Evolutionary conservation across 768 basidiomycete genomes (phyloP).

Genomic region (Psilocybe cyanescens): DNA sequence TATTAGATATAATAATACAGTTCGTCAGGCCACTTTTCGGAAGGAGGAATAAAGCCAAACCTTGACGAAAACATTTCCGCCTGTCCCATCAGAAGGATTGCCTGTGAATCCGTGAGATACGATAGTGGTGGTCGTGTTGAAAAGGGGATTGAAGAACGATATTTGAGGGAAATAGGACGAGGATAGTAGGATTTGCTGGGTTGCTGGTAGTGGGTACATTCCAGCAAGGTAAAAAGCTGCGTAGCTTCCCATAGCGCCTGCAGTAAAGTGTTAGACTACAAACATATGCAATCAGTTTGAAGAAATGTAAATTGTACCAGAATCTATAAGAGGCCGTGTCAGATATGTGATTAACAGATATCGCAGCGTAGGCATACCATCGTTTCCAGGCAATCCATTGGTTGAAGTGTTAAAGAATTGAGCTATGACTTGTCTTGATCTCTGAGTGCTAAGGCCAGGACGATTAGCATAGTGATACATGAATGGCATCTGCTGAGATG

Average conservation of each 20-base stretch:
- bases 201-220: slow-evolving; percentile 66
- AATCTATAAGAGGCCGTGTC: slow-evolving; percentile 20
- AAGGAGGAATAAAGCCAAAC: slow-evolving; percentile 29
- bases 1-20: slow-evolving; percentile 20
- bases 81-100: slow-evolving; percentile 54
- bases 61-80: slow-evolving; percentile 61
- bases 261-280: not conserved
- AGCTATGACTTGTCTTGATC: slow-evolving; percentile 58
- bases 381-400: slow-evolving; percentile 66
- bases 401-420: slow-evolving; percentile 58
- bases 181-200: slow-evolving; percentile 59
- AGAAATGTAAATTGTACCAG: slow-evolving; percentile 15
- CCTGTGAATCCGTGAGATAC: slow-evolving; percentile 51
- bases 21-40: too few species aligned
- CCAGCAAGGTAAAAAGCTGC: slow-evolving; percentile 62
- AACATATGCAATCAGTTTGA: not conserved
- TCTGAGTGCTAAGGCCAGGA: slow-evolving; percentile 61
- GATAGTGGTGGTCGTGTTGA: slow-evolving; percentile 62
- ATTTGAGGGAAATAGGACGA: slow-evolving; percentile 66
- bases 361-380: slow-evolving; percentile 43
- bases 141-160: slow-evolving; percentile 62
- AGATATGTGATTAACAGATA: not conserved
- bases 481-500: slow-evolving; percentile 69
- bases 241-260: slow-evolving; percentile 68
- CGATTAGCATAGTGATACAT: slow-evolving; percentile 73